Evolutionary conservation across 2,329 filamentous ascomycete genomes (phyloP), one percentile per base, ranked within the genome.

Genomic region (Fusarium tupiense): DNA sequence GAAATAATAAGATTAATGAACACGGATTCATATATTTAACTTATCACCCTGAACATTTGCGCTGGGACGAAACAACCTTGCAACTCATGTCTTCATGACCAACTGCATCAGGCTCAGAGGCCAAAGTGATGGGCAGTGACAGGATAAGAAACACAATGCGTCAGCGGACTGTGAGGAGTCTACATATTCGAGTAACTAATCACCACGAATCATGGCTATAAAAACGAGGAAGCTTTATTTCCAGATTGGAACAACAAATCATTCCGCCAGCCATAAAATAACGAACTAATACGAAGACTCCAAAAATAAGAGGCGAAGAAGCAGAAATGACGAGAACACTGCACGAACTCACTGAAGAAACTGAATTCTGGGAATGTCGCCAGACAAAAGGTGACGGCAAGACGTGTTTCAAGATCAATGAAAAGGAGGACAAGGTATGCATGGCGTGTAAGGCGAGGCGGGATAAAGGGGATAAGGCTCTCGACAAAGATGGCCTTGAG

Each of bases 281-380:
- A 19, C 7, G 0, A 29, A 38, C 5, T 8, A 1, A 22, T 6
- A 17, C 8, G 3, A 12, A 20, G 3, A 19, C 0, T 6, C 7
- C 1, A 13, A 2, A 19, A 35, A 2, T 3, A 46, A 6, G 1
- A 31, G 7, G 26, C 9, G 9, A 14, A n/a, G 4, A 40, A 7
- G 24, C 16, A 29, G 11, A 16, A 3, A 56, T 56, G 52, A 13
- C 52, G 2, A 35, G 16, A 8, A 29, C 8, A 13, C 14, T 29
- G 0, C 8, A 56, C 14, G 35, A 41, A 8, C 35, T 40, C 1
- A n/a, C 22, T 3, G 26, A 16, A 7, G 40, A 47, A 12, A 26
- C 31, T 6, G 16, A 24, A 22, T 24, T 35, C 10, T 58, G 54
- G 40, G n/a, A 47, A 47, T 58, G n/a, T 20, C 12, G 9, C 19